Evolutionary conservation across 495 filamentous ascomycete species (phyloP).

Genomic region (Aspergillus bridgeri): DNA sequence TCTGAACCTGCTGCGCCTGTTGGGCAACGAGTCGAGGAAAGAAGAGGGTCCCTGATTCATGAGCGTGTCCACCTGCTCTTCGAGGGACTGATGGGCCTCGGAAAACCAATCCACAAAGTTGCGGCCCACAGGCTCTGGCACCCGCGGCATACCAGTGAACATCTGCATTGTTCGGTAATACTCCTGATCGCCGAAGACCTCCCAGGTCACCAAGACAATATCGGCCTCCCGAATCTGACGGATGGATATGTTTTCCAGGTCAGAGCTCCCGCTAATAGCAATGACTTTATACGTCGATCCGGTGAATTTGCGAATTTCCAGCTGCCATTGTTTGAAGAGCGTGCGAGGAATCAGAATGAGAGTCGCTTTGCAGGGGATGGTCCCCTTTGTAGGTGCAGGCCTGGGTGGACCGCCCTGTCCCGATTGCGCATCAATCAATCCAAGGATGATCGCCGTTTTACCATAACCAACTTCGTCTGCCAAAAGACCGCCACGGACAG

Average conservation of each 20-base stretch:
- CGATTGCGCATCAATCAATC: constrained; percentile 53
- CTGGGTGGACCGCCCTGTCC: constrained; percentile 12
- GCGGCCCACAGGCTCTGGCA: constrained; percentile 38
- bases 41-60: constrained; percentile 18
- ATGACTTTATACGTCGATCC: constrained; percentile 38
- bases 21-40: constrained; percentile 27
- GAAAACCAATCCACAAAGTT: constrained; percentile 54
- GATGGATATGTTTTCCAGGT: constrained; percentile 36
- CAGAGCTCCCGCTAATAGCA: constrained; percentile 27
- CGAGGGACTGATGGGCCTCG: constrained; percentile 37
- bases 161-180: constrained; percentile 51
- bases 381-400: constrained; percentile 17
- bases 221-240: constrained; percentile 44
- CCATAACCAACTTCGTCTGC: constrained; percentile 80
- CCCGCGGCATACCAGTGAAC: constrained; percentile 49
- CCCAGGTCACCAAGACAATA: constrained; percentile 55
- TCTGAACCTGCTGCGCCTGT: constrained; percentile 22
- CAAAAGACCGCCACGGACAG: constrained; percentile 63
- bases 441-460: constrained; percentile 74
- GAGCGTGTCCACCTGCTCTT: constrained; percentile 38
- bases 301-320: constrained; percentile 60
- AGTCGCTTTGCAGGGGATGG: constrained; percentile 58
- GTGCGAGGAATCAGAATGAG: constrained; percentile 64
- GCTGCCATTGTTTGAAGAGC: constrained; percentile 64
- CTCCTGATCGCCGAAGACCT: constrained; percentile 36